phyloP scores from a whole-genome alignment of 257 asterid genomes.

The Galeopsis tetrahit region DNA sequence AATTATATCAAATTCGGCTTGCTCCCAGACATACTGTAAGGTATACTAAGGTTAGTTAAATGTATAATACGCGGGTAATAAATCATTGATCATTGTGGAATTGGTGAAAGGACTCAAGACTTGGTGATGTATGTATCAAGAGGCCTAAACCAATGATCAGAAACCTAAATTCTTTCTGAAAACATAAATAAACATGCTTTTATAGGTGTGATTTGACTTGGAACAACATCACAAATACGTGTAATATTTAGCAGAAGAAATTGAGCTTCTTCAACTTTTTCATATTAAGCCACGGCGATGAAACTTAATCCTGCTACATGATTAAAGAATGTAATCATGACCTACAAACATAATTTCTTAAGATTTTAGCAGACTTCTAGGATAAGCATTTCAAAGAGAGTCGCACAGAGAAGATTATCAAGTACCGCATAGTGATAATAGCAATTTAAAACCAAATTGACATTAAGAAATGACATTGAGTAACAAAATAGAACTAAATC shows the following conservation, averaged over 20 bases:
- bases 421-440: neutral
- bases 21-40: constrained; percentile 91
- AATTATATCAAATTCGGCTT: constrained; percentile 85
- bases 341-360: neutral
- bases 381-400: neutral
- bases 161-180: neutral
- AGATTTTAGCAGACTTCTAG: neutral
- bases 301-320: constrained; percentile 14
- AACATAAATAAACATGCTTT: neutral
- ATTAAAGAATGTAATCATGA: neutral
- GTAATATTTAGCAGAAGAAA: neutral
- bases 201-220: neutral
- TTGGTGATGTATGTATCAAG: neutral
- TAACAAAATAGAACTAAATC: neutral
- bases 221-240: neutral
- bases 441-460: neutral
- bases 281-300: neutral
- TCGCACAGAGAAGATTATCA: neutral
- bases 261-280: neutral
- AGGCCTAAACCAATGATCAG: neutral
- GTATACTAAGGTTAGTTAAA: neutral
- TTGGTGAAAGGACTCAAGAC: constrained; percentile 9
- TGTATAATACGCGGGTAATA: neutral
- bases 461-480: neutral
- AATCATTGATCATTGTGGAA: neutral